Percentiles rank a stretch among this genome's conserved stretches.
These are phyloP conservation scores for Anisodus tanguticus DNA, from an alignment of 257 asterid genomes.

Conservation along the genomic window DNA sequence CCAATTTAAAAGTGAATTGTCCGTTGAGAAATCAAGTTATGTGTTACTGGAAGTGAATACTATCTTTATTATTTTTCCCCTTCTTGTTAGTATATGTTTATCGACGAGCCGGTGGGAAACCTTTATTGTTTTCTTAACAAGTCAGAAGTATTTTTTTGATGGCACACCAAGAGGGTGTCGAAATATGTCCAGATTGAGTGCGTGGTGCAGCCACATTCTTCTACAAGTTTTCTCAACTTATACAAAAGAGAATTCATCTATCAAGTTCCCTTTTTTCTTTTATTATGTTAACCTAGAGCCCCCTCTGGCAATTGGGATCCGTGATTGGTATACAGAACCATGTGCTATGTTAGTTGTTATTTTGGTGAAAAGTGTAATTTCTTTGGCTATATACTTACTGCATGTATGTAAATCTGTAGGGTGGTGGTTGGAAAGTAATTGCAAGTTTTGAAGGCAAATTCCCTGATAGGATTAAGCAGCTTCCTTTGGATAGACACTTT, in stretches of 20 bases:
- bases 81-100: neutral
- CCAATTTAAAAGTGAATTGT: conserved; percentile 13
- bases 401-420: conserved; percentile 52
- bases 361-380: neutral
- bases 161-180: conserved; percentile 17
- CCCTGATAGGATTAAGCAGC: conserved; percentile 91
- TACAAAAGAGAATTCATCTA: conserved; percentile 1
- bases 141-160: neutral
- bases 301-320: conserved; percentile 27
- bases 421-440: conserved; percentile 98
- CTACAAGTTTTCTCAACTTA: conserved; percentile 16
- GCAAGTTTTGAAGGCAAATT: conserved; percentile 99
- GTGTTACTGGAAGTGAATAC: neutral
- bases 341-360: conserved; percentile 8
- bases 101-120: neutral
- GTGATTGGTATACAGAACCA: conserved; percentile 10
- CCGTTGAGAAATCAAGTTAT: neutral
- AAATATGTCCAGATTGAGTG: conserved; percentile 4
- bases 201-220: neutral
- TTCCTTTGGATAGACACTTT: conserved; percentile 90
- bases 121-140: neutral
- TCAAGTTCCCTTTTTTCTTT: neutral
- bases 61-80: conserved; percentile 4
- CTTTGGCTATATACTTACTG: neutral
- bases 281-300: neutral